Evolutionary conservation across 1,139 yeast genomes (phyloP).

Genomic region (Suhomyces atakaporum): DNA sequence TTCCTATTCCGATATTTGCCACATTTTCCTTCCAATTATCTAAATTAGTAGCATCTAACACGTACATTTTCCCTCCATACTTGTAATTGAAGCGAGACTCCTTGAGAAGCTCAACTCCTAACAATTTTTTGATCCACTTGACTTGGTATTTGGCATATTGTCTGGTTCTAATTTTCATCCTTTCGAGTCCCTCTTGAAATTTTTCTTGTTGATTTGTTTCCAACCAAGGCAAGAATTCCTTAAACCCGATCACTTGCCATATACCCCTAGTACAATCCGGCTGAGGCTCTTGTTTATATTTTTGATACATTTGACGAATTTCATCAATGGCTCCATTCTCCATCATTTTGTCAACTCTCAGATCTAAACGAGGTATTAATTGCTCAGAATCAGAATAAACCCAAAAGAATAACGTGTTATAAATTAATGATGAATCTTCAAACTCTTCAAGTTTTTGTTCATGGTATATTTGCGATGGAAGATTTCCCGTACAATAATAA

Average conservation of each 20-base stretch:
- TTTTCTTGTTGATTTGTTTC: slow-evolving; percentile 19
- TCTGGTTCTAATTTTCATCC: slow-evolving; percentile 83
- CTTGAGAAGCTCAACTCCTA: slow-evolving; percentile 61
- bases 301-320: slow-evolving; percentile 55
- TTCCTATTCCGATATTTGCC: slow-evolving; percentile 51
- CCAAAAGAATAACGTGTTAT: slow-evolving; percentile 79
- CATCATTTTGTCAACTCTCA: slow-evolving; percentile 84
- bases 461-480: slow-evolving; percentile 70
- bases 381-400: slow-evolving; percentile 67
- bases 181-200: slow-evolving; percentile 55
- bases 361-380: slow-evolving; percentile 66
- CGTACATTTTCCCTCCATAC: slow-evolving; percentile 64
- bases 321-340: slow-evolving; percentile 67
- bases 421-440: slow-evolving; percentile 54
- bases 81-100: slow-evolving; percentile 50
- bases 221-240: slow-evolving; percentile 87
- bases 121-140: slow-evolving; percentile 84
- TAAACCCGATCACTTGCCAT: slow-evolving; percentile 96
- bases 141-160: slow-evolving; percentile 87
- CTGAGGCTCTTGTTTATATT: slow-evolving; percentile 34
- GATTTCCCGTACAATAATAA: slow-evolving; percentile 62
- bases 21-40: slow-evolving; percentile 61
- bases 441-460: slow-evolving; percentile 54
- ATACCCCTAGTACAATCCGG: slow-evolving; percentile 72
- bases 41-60: slow-evolving; percentile 78